A percentile compares a stretch with the other conserved stretches of the same genome.
Conservation (phyloP, 768 basidiomycete genomes). For the Pulveroboletus sp. region DNA sequence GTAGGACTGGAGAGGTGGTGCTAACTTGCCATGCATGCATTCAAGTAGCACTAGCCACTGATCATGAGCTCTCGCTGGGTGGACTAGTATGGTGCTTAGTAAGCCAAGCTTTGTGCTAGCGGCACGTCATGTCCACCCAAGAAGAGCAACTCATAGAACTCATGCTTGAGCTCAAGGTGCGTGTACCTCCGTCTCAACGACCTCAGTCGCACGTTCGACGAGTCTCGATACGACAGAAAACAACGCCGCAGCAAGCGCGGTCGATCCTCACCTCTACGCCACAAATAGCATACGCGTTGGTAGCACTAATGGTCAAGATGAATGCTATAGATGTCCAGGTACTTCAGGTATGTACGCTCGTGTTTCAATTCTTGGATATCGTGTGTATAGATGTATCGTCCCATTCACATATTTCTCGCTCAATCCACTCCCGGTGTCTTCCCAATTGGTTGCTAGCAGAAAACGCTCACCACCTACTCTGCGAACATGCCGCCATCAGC, state of each 20-base stretch:
- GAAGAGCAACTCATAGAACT: conserved; percentile 71
- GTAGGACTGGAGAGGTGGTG: too few relatives aligned
- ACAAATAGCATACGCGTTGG: conserved; percentile 72
- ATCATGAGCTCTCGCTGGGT: too few relatives aligned
- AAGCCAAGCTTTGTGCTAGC: conserved; percentile 2
- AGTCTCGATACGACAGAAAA: conserved; percentile 51
- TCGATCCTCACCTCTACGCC: conserved; percentile 69
- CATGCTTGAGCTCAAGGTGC: conserved; percentile 67
- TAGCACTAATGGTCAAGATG: conserved; percentile 74
- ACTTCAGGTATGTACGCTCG: conserved; percentile 51
- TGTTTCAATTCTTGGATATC: background rate
- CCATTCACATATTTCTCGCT: background rate
- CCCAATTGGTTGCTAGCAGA: conserved; percentile 34
- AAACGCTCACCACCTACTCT: conserved; percentile 57
- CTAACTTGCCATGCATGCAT: too few relatives aligned
- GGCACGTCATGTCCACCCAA: conserved; percentile 47
- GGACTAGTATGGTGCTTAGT: conserved; percentile 12
- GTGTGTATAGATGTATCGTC: background rate
- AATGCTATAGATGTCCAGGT: conserved; percentile 72
- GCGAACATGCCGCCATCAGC: conserved; percentile 20
- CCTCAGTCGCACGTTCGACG: background rate
- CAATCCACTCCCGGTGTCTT: background rate
- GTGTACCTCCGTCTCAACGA: background rate
- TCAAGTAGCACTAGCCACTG: too few relatives aligned
- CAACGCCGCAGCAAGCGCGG: conserved; percentile 64